A percentile compares a stretch with the other conserved stretches of the same genome.
Conservation (phyloP, 495 filamentous ascomycete species). For the Achaetomiella virescens region DNA sequence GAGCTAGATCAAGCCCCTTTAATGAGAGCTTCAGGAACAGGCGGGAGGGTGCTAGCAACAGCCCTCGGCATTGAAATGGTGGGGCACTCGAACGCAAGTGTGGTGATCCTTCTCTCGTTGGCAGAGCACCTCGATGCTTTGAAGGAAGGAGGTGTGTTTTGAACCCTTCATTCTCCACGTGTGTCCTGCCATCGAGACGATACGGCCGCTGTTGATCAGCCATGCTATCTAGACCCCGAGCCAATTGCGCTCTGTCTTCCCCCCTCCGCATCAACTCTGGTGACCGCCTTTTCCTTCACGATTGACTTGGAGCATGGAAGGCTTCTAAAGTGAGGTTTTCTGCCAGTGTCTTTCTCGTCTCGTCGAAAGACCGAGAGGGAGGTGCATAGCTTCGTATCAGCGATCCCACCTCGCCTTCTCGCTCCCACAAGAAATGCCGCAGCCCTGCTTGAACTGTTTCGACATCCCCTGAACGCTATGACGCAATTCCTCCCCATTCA, state of each 20-base stretch:
- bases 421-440: not conserved
- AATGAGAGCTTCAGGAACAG: not conserved
- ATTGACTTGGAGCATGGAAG: not conserved
- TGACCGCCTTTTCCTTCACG: conserved; percentile 21
- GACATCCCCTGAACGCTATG: not conserved
- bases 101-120: too few species aligned
- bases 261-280: too few species aligned
- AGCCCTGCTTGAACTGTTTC: not conserved
- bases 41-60: not conserved
- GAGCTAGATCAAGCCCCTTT: not conserved
- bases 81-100: too few species aligned
- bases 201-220: conserved; percentile 7
- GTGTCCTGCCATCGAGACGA: not conserved
- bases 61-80: too few species aligned
- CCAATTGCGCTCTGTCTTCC: not conserved
- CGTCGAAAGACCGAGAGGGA: too few species aligned
- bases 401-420: not conserved
- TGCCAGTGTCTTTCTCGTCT: too few species aligned
- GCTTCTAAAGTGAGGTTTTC: too few species aligned
- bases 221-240: conserved; percentile 12
- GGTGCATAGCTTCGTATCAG: too few species aligned
- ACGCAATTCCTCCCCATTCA: not conserved
- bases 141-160: not conserved
- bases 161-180: not conserved
- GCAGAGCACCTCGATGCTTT: too few species aligned